Percentiles rank a stretch among this genome's conserved stretches.
These are phyloP conservation scores for Nicotiana obtusifolia DNA, from an alignment of 257 asterid genomes.

Conservation along the genomic window DNA sequence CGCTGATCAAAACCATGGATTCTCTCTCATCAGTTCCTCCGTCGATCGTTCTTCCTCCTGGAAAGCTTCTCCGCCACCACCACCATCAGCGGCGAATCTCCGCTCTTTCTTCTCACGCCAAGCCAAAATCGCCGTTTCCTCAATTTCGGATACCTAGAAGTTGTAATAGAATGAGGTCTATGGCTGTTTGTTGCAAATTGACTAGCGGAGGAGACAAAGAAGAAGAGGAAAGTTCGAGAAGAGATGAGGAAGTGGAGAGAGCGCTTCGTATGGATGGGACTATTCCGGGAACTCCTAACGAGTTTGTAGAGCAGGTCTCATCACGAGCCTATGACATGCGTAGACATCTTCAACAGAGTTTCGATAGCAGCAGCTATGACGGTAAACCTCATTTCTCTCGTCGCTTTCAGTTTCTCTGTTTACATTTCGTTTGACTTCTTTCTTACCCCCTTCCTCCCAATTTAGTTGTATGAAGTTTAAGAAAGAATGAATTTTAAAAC, in stretches of 20 bases:
- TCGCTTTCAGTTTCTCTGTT: neutral
- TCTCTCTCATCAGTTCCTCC: conserved; percentile 56
- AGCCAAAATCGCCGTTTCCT: neutral
- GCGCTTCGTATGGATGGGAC: conserved; percentile 89
- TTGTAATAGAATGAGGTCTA: neutral
- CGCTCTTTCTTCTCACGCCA: conserved; percentile 13
- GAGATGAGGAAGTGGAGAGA: conserved; percentile 76
- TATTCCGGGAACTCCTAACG: conserved; percentile 72
- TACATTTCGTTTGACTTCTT: neutral
- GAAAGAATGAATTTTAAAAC: too few species aligned
- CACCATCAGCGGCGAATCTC: conserved; percentile 36
- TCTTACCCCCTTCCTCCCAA: neutral
- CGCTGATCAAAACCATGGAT: conserved; percentile 36
- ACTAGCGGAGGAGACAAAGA: conserved; percentile 22
- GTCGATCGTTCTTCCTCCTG: conserved; percentile 46
- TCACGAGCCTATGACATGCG: conserved; percentile 95
- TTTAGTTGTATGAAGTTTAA: too few species aligned
- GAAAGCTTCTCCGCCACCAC: conserved; percentile 31
- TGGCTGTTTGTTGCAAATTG: conserved; percentile 22
- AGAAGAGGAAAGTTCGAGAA: conserved; percentile 34
- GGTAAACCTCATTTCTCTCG: conserved; percentile 34
- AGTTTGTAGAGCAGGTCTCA: conserved; percentile 77
- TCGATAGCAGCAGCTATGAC: conserved; percentile 86
- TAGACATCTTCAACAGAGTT: conserved; percentile 78
- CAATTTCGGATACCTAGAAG: conserved; percentile 19